Base-by-base conservation (phyloP, 2,329 filamentous ascomycete genomes). In the Aspergillus aculeatus region DNA sequence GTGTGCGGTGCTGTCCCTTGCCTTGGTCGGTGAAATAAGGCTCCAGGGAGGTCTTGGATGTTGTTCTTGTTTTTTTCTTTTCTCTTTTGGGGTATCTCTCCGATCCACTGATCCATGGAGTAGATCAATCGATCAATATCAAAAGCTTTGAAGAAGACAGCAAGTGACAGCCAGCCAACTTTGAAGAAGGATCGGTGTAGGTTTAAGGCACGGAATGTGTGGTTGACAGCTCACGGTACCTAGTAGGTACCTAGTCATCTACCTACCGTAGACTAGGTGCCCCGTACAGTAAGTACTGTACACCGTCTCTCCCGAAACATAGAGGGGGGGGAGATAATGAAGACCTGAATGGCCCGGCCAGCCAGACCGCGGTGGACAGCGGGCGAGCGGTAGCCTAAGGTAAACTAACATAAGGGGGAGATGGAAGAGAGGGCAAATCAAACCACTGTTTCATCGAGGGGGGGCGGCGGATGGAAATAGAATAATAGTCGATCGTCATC, bases 371-470 rank as follows among this genome's bases (percentile, higher is more conserved):
- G 38, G 38, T 19, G 16, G 52, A 54, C 52, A 54, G 47, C 51
- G 7, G 31, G 19, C 26, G n/a, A 19, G 31, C 38, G 21, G 24
- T 35, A 35, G 12, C 4, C 32, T 16, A 35, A 29, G 26, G 26
- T 16, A 35, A 16, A 35, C 32, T 35, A 7, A 26, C 24, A 7
- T 9, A 54, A 24, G 16, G 16, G 35, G 14, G 14, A 19, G 11
- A 54, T 58, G 35, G 21, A 56, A 54, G 56, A 51, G 48, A 61
- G 61, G 61, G 61, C 58, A 44, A 44, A 55, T 47, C 50, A 59
- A 63, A 57, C 61, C 61, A 63, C 61, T 61, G 61, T 63, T 63
- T 63, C 61, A 63, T 56, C 41, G 32, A 44, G 50, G 61, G 32
- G 32, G 32, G 26, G 41, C 55, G 52, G 31, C 38, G 16, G 38